Evolutionary conservation across 2,329 filamentous ascomycete genomes (phyloP).

Genomic region (Neofusicoccum laricinum): DNA sequence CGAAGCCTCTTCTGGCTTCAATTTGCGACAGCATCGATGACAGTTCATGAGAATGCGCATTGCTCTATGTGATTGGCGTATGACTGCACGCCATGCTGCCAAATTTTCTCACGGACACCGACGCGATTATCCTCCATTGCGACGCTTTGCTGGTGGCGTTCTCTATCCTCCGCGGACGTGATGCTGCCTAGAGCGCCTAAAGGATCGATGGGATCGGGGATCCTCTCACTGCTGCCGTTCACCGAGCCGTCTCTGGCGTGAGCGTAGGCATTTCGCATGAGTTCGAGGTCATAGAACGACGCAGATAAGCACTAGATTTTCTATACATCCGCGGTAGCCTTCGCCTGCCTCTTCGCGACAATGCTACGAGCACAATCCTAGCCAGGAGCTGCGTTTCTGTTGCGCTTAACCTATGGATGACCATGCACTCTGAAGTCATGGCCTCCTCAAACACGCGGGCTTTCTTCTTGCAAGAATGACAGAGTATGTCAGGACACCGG

Average conservation of each 20-base stretch:
- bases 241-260: background rate
- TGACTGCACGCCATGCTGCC: too few relatives aligned
- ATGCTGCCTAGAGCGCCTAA: too few relatives aligned
- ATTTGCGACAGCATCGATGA: too few relatives aligned
- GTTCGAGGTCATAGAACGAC: background rate
- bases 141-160: background rate
- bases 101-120: too few relatives aligned
- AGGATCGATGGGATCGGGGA: too few relatives aligned
- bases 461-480: conserved; percentile 26
- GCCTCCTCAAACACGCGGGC: conserved; percentile 31
- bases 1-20: too few relatives aligned
- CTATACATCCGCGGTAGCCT: background rate
- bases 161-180: too few relatives aligned
- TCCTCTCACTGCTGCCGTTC: too few relatives aligned
- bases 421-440: conserved; percentile 27
- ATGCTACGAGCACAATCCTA: background rate
- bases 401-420: conserved; percentile 27
- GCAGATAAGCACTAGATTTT: background rate
- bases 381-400: background rate
- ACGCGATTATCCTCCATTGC: background rate
- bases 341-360: background rate
- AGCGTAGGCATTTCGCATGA: background rate
- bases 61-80: too few relatives aligned
- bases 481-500: conserved; percentile 11
- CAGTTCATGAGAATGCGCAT: too few relatives aligned